A percentile compares a stretch with the other conserved stretches of the same genome.
These are phyloP conservation scores for Mucor mucedo DNA, from an alignment of 371 early-diverging fungal genomes.

Conservation along the genomic window DNA sequence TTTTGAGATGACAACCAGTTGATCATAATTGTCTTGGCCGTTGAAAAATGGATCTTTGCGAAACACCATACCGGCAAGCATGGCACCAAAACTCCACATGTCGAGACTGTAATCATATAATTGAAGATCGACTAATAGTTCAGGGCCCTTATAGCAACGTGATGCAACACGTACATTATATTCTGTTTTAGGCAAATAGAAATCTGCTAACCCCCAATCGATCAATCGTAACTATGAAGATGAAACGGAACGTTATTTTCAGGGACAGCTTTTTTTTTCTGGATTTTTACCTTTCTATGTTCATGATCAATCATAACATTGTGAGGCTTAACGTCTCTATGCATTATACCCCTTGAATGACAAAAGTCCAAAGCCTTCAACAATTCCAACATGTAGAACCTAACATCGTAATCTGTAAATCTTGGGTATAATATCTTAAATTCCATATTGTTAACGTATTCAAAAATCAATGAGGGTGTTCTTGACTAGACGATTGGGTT, in stretches of 20 bases:
- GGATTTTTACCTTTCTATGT: conserved; percentile 71
- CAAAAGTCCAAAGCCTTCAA: conserved; percentile 96
- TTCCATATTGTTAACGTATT: conserved; percentile 88
- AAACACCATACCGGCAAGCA: conserved; percentile 99
- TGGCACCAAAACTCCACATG: conserved; percentile 99
- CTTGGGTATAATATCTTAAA: conserved; percentile 74
- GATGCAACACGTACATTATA: conserved; percentile 99
- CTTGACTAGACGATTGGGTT: conserved; percentile 60
- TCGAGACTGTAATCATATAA: conserved; percentile 99
- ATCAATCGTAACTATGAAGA: conserved; percentile 87
- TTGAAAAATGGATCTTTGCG: conserved; percentile 99
- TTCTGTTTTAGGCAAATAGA: conserved; percentile 96
- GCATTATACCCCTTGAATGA: conserved; percentile 99
- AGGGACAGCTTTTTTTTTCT: not conserved
- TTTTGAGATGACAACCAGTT: conserved; percentile 97
- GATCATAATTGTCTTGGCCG: conserved; percentile 98
- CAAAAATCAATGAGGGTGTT: conserved; percentile 96
- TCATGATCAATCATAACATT: conserved; percentile 99
- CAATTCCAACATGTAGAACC: conserved; percentile 96
- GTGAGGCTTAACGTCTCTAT: conserved; percentile 99
- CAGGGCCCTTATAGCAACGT: conserved; percentile 99
- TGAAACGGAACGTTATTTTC: not conserved
- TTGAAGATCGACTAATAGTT: conserved; percentile 97
- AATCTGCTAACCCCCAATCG: conserved; percentile 99
- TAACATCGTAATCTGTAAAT: conserved; percentile 93